These are phyloP conservation scores for Aspergillus sp. DNA, from an alignment of 2,329 filamentous ascomycete species.

Conservation along the genomic window DNA sequence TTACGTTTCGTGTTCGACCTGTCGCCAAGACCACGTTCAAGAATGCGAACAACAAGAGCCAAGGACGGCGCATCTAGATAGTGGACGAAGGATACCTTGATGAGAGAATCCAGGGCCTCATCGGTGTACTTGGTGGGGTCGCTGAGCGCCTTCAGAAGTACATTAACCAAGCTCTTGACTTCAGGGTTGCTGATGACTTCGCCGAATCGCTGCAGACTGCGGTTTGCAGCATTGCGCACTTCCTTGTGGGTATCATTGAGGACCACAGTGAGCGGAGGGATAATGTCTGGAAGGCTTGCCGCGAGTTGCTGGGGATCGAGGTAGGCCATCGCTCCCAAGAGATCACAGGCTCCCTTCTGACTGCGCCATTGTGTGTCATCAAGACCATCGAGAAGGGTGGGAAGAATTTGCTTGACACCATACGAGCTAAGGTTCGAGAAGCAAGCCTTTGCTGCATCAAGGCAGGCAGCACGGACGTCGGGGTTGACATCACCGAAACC, in stretches of 20 bases:
- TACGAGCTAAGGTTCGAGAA: constrained; percentile 93
- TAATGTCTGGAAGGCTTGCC: constrained; percentile 90
- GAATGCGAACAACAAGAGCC: constrained; percentile 89
- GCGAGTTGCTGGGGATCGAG: constrained; percentile 94
- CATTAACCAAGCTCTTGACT: constrained; percentile 86
- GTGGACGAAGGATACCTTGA: constrained; percentile 98
- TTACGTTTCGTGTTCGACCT: constrained; percentile 95
- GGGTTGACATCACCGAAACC: constrained; percentile 87
- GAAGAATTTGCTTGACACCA: constrained; percentile 91
- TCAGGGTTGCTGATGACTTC: constrained; percentile 98
- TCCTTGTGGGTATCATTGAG: constrained; percentile 98
- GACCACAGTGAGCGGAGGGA: constrained; percentile 89
- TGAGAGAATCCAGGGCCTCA: constrained; percentile 86
- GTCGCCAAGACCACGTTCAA: constrained; percentile 88
- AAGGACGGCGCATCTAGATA: constrained; percentile 97
- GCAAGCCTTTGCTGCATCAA: constrained; percentile 91
- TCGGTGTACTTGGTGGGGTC: constrained; percentile 98
- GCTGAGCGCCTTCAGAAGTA: constrained; percentile 92
- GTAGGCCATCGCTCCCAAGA: constrained; percentile 97
- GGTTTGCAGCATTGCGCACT: constrained; percentile 86
- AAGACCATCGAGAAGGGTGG: constrained; percentile 85
- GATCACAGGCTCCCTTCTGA: constrained; percentile 96
- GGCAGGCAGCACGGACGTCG: constrained; percentile 88
- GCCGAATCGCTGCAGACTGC: constrained; percentile 94
- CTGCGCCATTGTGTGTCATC: constrained; percentile 97